These are phyloP conservation scores for Aphanomyces invadans DNA, from an alignment of 352 stramenopile genomes.

Conservation along the genomic window DNA sequence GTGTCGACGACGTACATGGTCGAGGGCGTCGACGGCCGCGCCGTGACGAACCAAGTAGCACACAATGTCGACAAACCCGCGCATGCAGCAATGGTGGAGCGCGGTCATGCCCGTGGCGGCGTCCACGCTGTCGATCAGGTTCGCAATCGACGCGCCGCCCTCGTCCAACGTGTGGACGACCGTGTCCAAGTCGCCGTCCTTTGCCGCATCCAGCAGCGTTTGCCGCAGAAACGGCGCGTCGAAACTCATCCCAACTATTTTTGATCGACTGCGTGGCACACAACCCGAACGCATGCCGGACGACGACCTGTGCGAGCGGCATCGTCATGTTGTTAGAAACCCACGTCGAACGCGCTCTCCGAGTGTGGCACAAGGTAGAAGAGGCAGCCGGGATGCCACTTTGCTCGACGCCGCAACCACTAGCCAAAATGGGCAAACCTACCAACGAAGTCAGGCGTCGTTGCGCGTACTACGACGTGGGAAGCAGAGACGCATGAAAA, in stretches of 20 bases:
- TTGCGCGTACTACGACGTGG: too few relatives aligned
- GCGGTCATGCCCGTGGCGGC: slow-evolving; percentile 3
- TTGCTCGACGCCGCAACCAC: too few relatives aligned
- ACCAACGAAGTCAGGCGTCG: too few relatives aligned
- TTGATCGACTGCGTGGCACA: not conserved
- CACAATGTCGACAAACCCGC: slow-evolving; percentile 17
- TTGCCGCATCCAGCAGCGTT: slow-evolving; percentile 8
- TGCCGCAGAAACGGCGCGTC: slow-evolving; percentile 21
- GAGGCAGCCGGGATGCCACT: too few relatives aligned
- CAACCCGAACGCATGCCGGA: too few relatives aligned
- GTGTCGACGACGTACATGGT: not conserved
- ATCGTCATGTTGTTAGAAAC: not conserved
- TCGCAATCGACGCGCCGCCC: slow-evolving; percentile 2
- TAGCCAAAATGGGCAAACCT: too few relatives aligned
- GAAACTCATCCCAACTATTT: slow-evolving; percentile 1
- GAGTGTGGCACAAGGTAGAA: too few relatives aligned
- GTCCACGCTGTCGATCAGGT: slow-evolving; percentile 18
- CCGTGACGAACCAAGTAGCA: slow-evolving; percentile 20
- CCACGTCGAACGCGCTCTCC: too few relatives aligned
- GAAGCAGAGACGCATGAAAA: too few relatives aligned
- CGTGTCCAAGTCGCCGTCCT: slow-evolving; percentile 9
- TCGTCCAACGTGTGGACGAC: slow-evolving; percentile 10
- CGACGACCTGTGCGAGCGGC: not conserved
- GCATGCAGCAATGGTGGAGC: not conserved
- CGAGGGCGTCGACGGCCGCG: not conserved